These are phyloP conservation scores for Candida orba DNA, from an alignment of 805 yeast species.

Conservation along the genomic window DNA sequence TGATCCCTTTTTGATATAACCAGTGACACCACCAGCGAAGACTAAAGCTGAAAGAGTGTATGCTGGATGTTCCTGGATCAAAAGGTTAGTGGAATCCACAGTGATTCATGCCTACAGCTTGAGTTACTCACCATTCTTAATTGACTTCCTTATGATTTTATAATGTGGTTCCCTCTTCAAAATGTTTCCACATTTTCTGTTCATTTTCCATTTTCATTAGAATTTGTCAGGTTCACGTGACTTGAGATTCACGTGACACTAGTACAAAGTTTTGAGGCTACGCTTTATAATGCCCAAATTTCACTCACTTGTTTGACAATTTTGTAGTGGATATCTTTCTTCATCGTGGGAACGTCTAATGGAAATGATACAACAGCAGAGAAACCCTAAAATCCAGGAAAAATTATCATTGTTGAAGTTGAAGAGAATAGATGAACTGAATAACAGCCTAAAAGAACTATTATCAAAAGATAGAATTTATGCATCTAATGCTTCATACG, in stretches of 20 bases:
- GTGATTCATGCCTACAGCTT: too few relatives aligned
- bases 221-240: too few relatives aligned
- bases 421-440: conserved; percentile 52
- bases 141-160: not conserved
- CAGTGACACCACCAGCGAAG: conserved; percentile 64
- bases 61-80: conserved; percentile 68
- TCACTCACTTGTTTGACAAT: too few relatives aligned
- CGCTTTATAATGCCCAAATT: too few relatives aligned
- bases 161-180: too few relatives aligned
- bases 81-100: not conserved
- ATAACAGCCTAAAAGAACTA: conserved; percentile 43
- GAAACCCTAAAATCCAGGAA: conserved; percentile 21
- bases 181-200: too few relatives aligned
- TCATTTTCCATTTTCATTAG: too few relatives aligned
- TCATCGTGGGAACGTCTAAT: too few relatives aligned
- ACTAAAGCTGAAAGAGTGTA: conserved; percentile 63
- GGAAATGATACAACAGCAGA: not conserved
- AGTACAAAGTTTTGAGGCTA: too few relatives aligned
- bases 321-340: too few relatives aligned
- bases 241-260: too few relatives aligned
- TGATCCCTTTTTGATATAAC: conserved; percentile 50
- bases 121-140: not conserved
- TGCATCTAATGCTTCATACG: conserved; percentile 53
- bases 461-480: conserved; percentile 51
- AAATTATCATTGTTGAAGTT: conserved; percentile 51